Conservation (phyloP, 23 red algal genomes). For the Gracilaria gracilis region DNA sequence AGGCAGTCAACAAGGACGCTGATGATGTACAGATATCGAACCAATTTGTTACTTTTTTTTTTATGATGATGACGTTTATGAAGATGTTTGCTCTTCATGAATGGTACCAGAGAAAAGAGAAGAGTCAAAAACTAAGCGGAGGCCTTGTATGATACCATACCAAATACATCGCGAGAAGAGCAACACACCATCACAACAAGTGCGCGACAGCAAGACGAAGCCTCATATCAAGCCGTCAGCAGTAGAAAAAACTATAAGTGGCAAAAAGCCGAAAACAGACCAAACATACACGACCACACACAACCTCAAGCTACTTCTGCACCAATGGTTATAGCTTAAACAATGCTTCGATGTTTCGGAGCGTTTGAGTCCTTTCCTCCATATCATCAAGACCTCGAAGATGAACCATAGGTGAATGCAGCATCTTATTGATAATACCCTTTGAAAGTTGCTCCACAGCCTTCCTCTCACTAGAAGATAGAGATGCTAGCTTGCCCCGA, state of each 20-base stretch:
- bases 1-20: background rate
- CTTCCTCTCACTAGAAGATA: constrained; percentile 82
- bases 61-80: background rate
- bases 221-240: background rate
- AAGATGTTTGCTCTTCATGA: background rate
- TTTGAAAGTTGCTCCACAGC: constrained; percentile 92
- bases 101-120: background rate
- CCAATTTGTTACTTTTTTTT: background rate
- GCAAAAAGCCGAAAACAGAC: background rate
- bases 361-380: constrained; percentile 86
- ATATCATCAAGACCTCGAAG: constrained; percentile 90
- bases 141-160: background rate
- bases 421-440: constrained; percentile 98
- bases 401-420: constrained; percentile 95
- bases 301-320: background rate
- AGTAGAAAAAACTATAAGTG: constrained; percentile 27
- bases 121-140: constrained; percentile 14
- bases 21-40: background rate
- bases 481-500: constrained; percentile 76
- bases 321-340: constrained; percentile 76
- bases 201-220: background rate
- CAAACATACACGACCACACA: background rate
- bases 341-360: constrained; percentile 90
- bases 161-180: background rate
- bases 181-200: background rate